Percentiles rank a stretch among this genome's conserved stretches.
phyloP scores from a whole-genome alignment of 345 rosid species.

The Murraya koenigii region DNA sequence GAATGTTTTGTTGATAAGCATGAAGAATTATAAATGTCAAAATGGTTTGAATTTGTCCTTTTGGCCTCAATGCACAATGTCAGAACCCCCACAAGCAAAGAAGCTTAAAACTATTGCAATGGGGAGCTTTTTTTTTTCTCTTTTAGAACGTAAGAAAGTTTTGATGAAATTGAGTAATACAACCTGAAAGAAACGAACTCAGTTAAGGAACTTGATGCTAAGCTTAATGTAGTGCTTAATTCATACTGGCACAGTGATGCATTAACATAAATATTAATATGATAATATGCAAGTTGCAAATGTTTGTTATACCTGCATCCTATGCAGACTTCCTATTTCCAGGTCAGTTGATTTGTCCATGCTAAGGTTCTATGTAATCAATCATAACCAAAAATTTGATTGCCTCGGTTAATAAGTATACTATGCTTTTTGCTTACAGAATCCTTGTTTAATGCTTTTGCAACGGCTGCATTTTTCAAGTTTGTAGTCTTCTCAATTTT shows the following conservation, averaged over 20 bases:
- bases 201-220: neutral
- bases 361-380: neutral
- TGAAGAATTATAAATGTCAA: neutral
- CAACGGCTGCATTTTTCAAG: slow-evolving; percentile 98
- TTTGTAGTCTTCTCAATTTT: slow-evolving; percentile 96
- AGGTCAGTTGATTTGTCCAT: neutral
- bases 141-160: neutral
- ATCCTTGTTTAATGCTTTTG: slow-evolving; percentile 96
- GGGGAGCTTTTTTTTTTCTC: too few relatives aligned
- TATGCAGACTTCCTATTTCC: neutral
- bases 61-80: neutral
- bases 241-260: neutral
- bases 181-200: neutral
- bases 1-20: neutral
- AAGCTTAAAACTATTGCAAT: neutral
- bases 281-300: neutral
- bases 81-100: neutral
- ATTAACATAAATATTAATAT: neutral
- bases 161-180: neutral
- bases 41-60: neutral
- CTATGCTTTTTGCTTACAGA: slow-evolving; percentile 48
- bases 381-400: slow-evolving; percentile 4
- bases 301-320: neutral
- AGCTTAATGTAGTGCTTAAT: neutral
- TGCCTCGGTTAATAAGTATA: slow-evolving; percentile 17